phyloP scores from a whole-genome alignment of 148 eudicot species.

The Rhododendron vialii region DNA sequence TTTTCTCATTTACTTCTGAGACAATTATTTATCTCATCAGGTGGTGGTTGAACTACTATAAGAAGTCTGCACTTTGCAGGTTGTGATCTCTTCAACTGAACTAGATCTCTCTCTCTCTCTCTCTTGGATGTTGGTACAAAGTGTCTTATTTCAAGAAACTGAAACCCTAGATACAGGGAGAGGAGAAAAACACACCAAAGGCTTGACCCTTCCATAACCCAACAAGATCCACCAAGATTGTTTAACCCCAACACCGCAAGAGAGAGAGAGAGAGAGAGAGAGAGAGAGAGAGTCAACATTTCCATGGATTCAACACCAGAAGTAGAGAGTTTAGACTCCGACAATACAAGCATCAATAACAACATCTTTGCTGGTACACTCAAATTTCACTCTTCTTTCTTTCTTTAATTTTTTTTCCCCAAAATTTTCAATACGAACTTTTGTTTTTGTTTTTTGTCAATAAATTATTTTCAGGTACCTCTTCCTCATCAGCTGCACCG shows the following conservation, averaged over 20 bases:
- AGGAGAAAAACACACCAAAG: background rate
- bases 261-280: background rate
- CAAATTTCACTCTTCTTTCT: background rate
- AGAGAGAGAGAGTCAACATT: background rate
- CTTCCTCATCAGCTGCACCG: background rate
- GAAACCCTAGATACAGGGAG: constrained; percentile 11
- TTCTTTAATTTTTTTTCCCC: too few species aligned
- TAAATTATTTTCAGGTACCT: background rate
- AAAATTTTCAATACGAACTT: background rate
- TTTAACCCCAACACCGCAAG: background rate
- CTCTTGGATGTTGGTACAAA: background rate
- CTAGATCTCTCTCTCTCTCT: background rate
- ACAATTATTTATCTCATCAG: background rate
- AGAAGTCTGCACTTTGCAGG: background rate
- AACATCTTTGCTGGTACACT: background rate
- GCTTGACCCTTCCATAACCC: background rate
- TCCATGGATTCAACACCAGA: constrained; percentile 23
- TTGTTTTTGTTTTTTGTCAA: background rate
- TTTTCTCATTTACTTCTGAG: too few species aligned
- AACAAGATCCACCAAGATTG: background rate
- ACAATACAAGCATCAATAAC: background rate
- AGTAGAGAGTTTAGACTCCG: constrained; percentile 18
- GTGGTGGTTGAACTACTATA: background rate
- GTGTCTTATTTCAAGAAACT: background rate
- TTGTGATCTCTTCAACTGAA: background rate